phyloP scores from a whole-genome alignment of 2,329 filamentous ascomycete species.

The Fusarium sp. region DNA sequence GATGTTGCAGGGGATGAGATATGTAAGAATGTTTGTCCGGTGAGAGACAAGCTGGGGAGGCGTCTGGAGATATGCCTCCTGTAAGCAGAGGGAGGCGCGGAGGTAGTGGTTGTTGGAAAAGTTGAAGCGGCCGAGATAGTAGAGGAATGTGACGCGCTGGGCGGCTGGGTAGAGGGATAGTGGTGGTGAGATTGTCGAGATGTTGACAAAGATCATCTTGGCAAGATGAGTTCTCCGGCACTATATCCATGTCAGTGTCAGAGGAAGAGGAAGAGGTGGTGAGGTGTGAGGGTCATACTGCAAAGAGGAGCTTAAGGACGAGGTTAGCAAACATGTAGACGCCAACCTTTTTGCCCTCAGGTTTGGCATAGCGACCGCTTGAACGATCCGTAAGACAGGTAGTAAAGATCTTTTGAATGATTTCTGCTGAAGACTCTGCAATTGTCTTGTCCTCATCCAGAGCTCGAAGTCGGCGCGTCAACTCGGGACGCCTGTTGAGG shows the following conservation, averaged over 20 bases:
- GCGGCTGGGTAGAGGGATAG: conserved; percentile 84
- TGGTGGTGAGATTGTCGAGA: conserved; percentile 84
- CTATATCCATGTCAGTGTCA: conserved; percentile 48
- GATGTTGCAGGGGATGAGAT: conserved; percentile 84
- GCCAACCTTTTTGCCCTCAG: conserved; percentile 85
- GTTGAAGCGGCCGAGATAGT: conserved; percentile 92
- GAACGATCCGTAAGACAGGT: conserved; percentile 87
- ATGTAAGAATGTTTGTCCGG: conserved; percentile 82
- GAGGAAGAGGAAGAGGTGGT: background rate
- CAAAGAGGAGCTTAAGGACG: conserved; percentile 87
- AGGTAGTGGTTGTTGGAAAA: conserved; percentile 87
- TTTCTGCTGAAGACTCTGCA: conserved; percentile 88
- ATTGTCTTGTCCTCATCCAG: conserved; percentile 77
- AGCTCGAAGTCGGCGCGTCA: conserved; percentile 74
- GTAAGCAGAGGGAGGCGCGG: conserved; percentile 78
- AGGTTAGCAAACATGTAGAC: conserved; percentile 95
- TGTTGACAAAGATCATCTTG: conserved; percentile 89
- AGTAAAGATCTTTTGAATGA: conserved; percentile 90
- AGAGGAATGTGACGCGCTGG: conserved; percentile 91
- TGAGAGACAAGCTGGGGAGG: conserved; percentile 73
- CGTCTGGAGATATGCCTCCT: conserved; percentile 82
- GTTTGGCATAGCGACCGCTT: conserved; percentile 71
- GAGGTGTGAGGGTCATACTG: conserved; percentile 59
- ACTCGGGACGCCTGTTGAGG: conserved; percentile 81
- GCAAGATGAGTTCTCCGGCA: conserved; percentile 86